Conservation (phyloP, 805 yeast genomes). For the Sugiyamaella americana region DNA sequence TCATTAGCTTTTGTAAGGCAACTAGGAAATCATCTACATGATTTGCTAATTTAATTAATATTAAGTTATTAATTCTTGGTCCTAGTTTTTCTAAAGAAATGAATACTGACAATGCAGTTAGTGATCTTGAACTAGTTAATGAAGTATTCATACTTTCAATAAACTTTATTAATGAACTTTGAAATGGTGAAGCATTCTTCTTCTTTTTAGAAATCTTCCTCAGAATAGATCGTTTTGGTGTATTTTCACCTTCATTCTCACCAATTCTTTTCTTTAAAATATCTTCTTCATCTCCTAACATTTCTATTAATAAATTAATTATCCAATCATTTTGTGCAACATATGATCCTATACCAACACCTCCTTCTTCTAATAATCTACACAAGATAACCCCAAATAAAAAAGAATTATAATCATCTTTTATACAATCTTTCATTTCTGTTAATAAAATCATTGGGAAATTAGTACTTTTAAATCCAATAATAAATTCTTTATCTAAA, state of each 20-base stretch:
- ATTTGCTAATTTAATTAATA: constrained; percentile 1
- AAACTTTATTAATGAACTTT: neutral
- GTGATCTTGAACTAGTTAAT: neutral
- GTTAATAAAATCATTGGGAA: constrained; percentile 11
- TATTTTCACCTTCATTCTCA: neutral
- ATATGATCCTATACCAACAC: constrained; percentile 11
- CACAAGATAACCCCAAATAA: constrained; percentile 10
- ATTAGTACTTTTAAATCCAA: constrained; percentile 11
- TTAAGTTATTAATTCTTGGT: constrained; percentile 1
- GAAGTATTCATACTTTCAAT: constrained; percentile 4
- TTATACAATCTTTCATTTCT: constrained; percentile 2
- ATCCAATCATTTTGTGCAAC: constrained; percentile 3
- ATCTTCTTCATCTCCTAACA: constrained; percentile 12
- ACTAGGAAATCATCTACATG: neutral
- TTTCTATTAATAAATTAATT: constrained; percentile 3
- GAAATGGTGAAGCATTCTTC: neutral
- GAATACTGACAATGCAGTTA: constrained; percentile 11
- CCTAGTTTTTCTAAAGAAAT: constrained; percentile 8
- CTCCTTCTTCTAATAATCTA: constrained; percentile 11
- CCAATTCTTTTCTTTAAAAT: constrained; percentile 4
- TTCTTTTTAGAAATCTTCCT: too few species aligned
- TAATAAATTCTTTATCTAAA: constrained; percentile 11
- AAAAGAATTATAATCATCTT: constrained; percentile 11
- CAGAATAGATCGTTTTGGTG: neutral
- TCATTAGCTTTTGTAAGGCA: neutral